These are phyloP conservation scores for Colletotrichum horii DNA, from an alignment of 2,329 filamentous ascomycete species.

Conservation along the genomic window DNA sequence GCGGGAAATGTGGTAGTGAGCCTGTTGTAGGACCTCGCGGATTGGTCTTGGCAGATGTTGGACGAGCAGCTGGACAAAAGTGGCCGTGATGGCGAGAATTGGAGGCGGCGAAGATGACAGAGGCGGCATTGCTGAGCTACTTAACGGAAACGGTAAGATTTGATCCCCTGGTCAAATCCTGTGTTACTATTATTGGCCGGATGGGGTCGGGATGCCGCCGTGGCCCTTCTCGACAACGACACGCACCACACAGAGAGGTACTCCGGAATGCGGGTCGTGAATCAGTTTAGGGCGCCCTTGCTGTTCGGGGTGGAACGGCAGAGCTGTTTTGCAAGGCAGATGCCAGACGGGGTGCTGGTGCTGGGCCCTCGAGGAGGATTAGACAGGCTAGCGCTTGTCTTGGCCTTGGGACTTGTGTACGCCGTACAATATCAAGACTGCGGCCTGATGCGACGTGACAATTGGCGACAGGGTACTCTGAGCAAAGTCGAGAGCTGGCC, in stretches of 20 bases:
- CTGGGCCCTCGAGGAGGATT: background rate
- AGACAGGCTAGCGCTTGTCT: background rate
- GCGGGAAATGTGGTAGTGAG: background rate
- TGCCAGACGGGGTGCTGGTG: background rate
- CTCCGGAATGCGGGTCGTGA: background rate
- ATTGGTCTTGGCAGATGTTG: slow-evolving; percentile 16
- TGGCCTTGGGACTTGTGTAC: background rate
- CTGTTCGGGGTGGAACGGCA: background rate
- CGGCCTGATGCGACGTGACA: background rate
- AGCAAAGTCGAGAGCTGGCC: too few relatives aligned
- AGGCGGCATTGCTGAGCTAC: slow-evolving; percentile 7
- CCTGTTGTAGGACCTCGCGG: background rate
- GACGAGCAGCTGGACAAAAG: slow-evolving; percentile 9
- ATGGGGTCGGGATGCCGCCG: background rate
- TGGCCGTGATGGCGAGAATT: slow-evolving; percentile 16
- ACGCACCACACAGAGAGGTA: background rate
- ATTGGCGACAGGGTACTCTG: background rate
- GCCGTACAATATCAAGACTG: background rate
- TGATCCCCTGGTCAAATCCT: background rate
- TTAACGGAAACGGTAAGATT: background rate
- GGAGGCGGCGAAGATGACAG: slow-evolving; percentile 1
- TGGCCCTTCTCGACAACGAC: background rate
- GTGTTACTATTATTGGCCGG: background rate
- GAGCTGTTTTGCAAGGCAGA: background rate
- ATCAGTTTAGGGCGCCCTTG: background rate